These are phyloP conservation scores for Hysterangium stoloniferum DNA, from an alignment of 768 basidiomycete species.

Conservation along the genomic window DNA sequence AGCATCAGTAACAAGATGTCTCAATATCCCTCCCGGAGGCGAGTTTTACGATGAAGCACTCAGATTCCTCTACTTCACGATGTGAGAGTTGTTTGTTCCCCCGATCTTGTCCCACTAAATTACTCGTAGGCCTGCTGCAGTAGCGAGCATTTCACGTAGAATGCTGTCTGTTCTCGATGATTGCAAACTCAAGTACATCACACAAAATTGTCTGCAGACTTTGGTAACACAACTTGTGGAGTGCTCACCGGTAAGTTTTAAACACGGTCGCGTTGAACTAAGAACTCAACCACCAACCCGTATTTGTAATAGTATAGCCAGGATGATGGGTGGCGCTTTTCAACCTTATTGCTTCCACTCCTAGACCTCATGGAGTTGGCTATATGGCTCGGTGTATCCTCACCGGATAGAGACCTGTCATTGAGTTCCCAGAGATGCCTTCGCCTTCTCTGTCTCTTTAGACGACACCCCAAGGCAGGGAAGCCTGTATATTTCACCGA, in stretches of 20 bases:
- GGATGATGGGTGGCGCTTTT: constrained; percentile 7
- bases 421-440: neutral
- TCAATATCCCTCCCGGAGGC: neutral
- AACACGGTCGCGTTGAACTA: too few species aligned
- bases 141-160: neutral
- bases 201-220: neutral
- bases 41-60: constrained; percentile 1
- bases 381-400: neutral
- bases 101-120: neutral
- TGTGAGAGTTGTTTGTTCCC: constrained; percentile 1
- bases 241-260: neutral
- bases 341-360: neutral
- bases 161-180: neutral
- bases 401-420: neutral
- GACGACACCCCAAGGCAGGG: neutral
- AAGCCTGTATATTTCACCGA: neutral
- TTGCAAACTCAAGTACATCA: constrained; percentile 1
- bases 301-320: constrained; percentile 5
- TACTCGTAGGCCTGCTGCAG: neutral
- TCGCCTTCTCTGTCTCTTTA: constrained; percentile 1
- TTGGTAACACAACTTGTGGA: neutral
- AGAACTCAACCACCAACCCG: too few species aligned
- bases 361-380: constrained; percentile 1
- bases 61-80: neutral
- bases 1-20: constrained; percentile 1